Conservation (phyloP, 2,329 filamentous ascomycete genomes). For the Bipolaris bicolor region DNA sequence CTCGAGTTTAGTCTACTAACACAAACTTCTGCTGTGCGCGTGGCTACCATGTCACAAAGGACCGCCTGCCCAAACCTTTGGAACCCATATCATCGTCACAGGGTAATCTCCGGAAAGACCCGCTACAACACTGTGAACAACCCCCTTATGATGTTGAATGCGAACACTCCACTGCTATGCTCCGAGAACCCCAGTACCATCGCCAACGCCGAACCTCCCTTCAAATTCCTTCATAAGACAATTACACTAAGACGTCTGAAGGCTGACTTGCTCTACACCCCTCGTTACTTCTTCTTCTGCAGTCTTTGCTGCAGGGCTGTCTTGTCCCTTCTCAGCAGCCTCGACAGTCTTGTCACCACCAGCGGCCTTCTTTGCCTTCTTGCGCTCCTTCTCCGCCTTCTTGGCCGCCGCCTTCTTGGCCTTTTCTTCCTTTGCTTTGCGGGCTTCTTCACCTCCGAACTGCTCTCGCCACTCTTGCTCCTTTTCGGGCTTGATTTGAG, state of each 20-base stretch:
- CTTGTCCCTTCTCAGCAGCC: conserved; percentile 74
- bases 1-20: conserved; percentile 1
- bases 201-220: conserved; percentile 3
- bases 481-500: conserved; percentile 81
- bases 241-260: conserved; percentile 50
- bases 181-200: conserved; percentile 1
- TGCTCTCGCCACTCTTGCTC: conserved; percentile 80
- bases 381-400: conserved; percentile 68
- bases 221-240: not conserved
- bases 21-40: conserved; percentile 8
- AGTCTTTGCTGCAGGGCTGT: conserved; percentile 47
- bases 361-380: conserved; percentile 66
- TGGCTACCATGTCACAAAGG: conserved; percentile 5
- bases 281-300: conserved; percentile 54
- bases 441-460: conserved; percentile 70
- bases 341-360: conserved; percentile 77
- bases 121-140: not conserved
- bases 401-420: conserved; percentile 62
- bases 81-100: not conserved
- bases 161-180: conserved; percentile 7
- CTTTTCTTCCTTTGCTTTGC: conserved; percentile 74
- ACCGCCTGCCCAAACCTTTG: not conserved
- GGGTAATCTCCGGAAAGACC: not conserved
- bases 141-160: conserved; percentile 2
- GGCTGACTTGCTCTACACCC: conserved; percentile 53